Evolutionary conservation across 208 protist genomes (phyloP), one percentile per base, ranked within the genome.

Genomic region (Crithidia acanthocephali): DNA sequence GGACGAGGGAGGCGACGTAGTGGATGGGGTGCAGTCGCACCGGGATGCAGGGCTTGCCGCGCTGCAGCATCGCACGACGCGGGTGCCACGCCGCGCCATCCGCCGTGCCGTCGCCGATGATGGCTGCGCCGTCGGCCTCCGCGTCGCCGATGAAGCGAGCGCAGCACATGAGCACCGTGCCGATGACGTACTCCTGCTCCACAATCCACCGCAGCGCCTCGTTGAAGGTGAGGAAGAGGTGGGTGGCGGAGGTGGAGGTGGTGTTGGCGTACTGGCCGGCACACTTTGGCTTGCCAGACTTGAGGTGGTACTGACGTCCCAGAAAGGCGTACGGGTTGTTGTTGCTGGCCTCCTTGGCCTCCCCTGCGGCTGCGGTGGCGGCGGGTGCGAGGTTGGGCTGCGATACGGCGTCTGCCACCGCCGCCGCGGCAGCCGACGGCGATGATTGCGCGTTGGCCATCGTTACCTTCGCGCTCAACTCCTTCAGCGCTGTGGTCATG

Each of bases 181-280:
- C 90, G 63, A 96, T 90, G 18, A 96, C 87, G 60, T 93, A 95
- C 76, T 96, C 89, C 78, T 95, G 85, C 65, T 86, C 88, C 22
- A 77, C 80, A 2, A 94, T 48, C 90, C 92, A 96, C 22, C 87
- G 77, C 67, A 90, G 68, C 33, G 84, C 72, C 73, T 94, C 92
- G 22, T 60, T 61, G 30, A 67, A 59, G 65, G 75, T 66, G 18
- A 96, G 63, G 69, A 92, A 93, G 16, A 92, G 58, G 18, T 80
- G 60, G 32, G 63, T 37, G n/a, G 63, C 71, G 58, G 53, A 48
- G 32, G 45, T 64, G 33, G 58, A 51, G 33, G 37, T 64, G 32
- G 58, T 70, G 42, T 73, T 73, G 32, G 57, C 57, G 55, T 70
- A 80, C 55, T 80, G 68, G 23, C 57, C 57, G 10, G 72, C 63